These are phyloP conservation scores for Lentinula sp. DNA, from an alignment of 768 basidiomycete genomes.

Conservation along the genomic window DNA sequence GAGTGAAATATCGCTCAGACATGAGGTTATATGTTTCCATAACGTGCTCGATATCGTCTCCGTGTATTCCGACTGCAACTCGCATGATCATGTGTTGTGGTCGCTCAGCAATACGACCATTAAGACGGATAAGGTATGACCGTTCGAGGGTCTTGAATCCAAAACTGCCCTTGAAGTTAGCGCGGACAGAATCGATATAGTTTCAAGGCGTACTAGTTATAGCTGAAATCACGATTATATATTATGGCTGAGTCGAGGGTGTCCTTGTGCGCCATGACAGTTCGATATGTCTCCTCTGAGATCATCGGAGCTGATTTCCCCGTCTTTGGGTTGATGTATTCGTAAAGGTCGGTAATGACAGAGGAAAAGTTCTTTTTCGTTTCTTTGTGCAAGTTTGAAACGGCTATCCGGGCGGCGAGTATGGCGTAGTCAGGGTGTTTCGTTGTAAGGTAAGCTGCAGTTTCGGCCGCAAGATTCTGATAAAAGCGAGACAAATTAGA, in stretches of 20 bases:
- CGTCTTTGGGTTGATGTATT: slow-evolving; percentile 96
- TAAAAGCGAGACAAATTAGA: not conserved
- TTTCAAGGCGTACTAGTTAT: slow-evolving; percentile 69
- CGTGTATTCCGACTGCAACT: slow-evolving; percentile 97
- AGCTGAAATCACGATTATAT: slow-evolving; percentile 96
- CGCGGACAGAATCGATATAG: not conserved
- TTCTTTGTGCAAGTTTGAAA: slow-evolving; percentile 98
- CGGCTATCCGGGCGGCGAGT: slow-evolving; percentile 96
- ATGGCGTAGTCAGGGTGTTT: slow-evolving; percentile 98
- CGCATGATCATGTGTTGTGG: slow-evolving; percentile 99
- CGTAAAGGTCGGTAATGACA: slow-evolving; percentile 87
- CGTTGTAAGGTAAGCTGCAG: slow-evolving; percentile 94
- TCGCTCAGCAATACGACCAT: slow-evolving; percentile 92
- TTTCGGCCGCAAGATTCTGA: slow-evolving; percentile 94
- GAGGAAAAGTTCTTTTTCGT: slow-evolving; percentile 96
- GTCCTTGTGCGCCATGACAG: slow-evolving; percentile 77
- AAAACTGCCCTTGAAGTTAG: slow-evolving; percentile 46
- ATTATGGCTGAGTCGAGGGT: slow-evolving; percentile 90
- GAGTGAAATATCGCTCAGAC: slow-evolving; percentile 98
- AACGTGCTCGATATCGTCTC: slow-evolving; percentile 78
- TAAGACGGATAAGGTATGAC: slow-evolving; percentile 91
- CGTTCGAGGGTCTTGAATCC: slow-evolving; percentile 99
- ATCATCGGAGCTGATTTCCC: slow-evolving; percentile 85
- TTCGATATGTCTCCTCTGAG: slow-evolving; percentile 75
- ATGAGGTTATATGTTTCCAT: slow-evolving; percentile 93